Conservation (phyloP, 257 asterid genomes). For the Capsicum baccatum region DNA sequence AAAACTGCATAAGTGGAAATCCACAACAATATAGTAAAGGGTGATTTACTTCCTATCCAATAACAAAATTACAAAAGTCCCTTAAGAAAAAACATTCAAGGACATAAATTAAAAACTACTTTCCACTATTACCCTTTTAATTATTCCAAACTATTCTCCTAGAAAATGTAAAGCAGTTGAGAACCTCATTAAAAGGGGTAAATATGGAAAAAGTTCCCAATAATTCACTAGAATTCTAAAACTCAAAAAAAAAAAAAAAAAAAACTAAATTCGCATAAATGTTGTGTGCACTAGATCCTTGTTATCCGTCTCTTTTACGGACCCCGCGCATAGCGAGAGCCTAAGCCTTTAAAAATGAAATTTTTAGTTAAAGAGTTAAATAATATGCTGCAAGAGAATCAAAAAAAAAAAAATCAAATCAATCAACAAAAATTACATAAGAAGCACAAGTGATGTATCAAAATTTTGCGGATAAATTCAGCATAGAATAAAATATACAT, state of each 20-base stretch:
- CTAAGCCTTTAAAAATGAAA: background rate
- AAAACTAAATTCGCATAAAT: too few species aligned
- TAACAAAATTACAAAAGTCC: background rate
- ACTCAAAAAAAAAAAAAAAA: background rate
- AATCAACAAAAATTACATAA: background rate
- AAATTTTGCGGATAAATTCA: background rate
- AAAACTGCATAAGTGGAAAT: background rate
- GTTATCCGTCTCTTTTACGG: too few species aligned
- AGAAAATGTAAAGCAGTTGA: too few species aligned
- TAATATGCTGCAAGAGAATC: background rate
- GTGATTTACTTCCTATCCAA: background rate
- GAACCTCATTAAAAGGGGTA: too few species aligned
- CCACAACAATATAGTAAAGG: background rate
- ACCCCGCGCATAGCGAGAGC: too few species aligned
- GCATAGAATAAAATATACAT: background rate
- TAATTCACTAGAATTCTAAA: background rate
- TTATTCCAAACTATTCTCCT: too few species aligned
- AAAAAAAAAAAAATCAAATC: background rate
- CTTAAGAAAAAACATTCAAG: too few species aligned
- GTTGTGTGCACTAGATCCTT: too few species aligned
- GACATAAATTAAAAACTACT: too few species aligned
- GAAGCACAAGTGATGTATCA: background rate
- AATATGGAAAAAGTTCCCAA: background rate
- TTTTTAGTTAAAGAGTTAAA: background rate
- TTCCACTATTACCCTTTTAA: too few species aligned